These are phyloP conservation scores for Hyaloperonospora brassicae DNA, from an alignment of 352 stramenopile species.

Conservation along the genomic window DNA sequence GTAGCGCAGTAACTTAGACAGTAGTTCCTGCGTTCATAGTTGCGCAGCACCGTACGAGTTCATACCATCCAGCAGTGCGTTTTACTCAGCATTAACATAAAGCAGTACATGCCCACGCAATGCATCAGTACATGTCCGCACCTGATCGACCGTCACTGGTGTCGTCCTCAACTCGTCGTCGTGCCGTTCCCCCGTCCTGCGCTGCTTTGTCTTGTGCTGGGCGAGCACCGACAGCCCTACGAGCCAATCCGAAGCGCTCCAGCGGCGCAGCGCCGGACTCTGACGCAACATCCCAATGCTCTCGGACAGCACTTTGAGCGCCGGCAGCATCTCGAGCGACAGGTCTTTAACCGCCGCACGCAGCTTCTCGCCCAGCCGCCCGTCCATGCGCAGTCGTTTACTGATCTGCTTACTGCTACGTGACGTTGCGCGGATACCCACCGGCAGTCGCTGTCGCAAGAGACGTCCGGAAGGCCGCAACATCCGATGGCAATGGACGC, in stretches of 20 bases:
- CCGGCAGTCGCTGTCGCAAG: background rate
- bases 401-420: background rate
- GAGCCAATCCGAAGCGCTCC: slow-evolving; percentile 74
- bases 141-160: slow-evolving; percentile 19
- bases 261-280: slow-evolving; percentile 55
- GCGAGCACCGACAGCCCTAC: slow-evolving; percentile 68
- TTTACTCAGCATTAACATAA: background rate
- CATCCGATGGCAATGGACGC: slow-evolving; percentile 6
- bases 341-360: slow-evolving; percentile 33
- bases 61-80: slow-evolving; percentile 13
- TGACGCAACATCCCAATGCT: slow-evolving; percentile 51
- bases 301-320: slow-evolving; percentile 69
- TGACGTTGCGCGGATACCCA: slow-evolving; percentile 3
- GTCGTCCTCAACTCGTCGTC: slow-evolving; percentile 26
- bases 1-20: slow-evolving; percentile 36
- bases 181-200: slow-evolving; percentile 13
- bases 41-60: background rate
- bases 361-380: slow-evolving; percentile 17
- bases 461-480: slow-evolving; percentile 2
- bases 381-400: slow-evolving; percentile 15
- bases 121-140: slow-evolving; percentile 1
- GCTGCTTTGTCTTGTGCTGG: slow-evolving; percentile 54
- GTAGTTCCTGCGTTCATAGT: slow-evolving; percentile 6
- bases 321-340: slow-evolving; percentile 54
- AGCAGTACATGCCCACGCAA: background rate